Evolutionary conservation across 202 grass and related monocot species (phyloP).

Genomic region (Musa balbisiana): DNA sequence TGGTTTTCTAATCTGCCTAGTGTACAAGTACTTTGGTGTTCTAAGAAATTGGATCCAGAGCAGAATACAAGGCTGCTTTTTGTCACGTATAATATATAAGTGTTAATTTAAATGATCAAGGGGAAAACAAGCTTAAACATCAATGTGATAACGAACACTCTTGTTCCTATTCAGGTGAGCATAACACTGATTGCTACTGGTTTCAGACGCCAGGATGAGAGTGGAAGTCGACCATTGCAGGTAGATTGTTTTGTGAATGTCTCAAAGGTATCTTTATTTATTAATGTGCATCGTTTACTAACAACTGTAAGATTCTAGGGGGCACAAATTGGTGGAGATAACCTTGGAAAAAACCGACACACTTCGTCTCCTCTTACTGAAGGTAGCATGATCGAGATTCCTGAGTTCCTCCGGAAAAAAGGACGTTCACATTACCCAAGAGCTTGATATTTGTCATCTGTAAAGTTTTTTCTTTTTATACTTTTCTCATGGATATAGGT

Average conservation of each 20-base stretch:
- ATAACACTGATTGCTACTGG: constrained; percentile 98
- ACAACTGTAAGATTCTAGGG: not conserved
- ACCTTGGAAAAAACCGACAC: constrained; percentile 14
- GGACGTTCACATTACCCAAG: constrained; percentile 16
- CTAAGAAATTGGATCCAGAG: too few species aligned
- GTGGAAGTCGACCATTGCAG: constrained; percentile 46
- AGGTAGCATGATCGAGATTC: constrained; percentile 15
- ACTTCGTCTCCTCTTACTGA: constrained; percentile 1
- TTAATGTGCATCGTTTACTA: not conserved
- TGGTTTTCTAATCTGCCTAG: too few species aligned
- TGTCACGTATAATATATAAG: too few species aligned
- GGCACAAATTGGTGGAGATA: constrained; percentile 14
- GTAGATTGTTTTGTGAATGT: constrained; percentile 17
- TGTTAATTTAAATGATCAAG: not conserved
- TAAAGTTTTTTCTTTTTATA: not conserved
- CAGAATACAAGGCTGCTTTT: too few species aligned
- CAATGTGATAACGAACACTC: not conserved
- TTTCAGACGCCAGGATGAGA: constrained; percentile 83
- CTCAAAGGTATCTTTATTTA: not conserved
- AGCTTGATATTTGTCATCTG: not conserved
- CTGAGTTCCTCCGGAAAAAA: constrained; percentile 19
- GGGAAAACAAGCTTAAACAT: not conserved
- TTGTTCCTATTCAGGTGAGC: constrained; percentile 51
- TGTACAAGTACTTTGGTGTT: too few species aligned
- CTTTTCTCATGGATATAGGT: not conserved